These are phyloP conservation scores for Schizopora paradoxa DNA, from an alignment of 1,284 basidiomycete species.

Conservation along the genomic window DNA sequence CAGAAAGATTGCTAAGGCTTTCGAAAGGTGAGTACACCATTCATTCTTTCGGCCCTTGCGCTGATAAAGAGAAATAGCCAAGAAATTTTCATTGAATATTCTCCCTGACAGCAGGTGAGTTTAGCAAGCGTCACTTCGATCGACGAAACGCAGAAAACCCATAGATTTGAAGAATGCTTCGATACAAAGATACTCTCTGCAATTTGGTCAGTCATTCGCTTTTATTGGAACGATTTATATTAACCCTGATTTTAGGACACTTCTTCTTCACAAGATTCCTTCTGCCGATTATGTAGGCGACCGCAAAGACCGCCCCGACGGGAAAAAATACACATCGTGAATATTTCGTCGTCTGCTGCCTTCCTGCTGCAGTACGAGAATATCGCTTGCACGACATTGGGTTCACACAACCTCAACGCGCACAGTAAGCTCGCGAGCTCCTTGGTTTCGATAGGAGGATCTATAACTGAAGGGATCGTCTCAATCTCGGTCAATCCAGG, in stretches of 20 bases:
- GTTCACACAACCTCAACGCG: constrained; percentile 31
- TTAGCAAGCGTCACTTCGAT: no score
- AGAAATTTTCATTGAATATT: constrained; percentile 13
- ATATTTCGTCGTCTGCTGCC: constrained; percentile 34
- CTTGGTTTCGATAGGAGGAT: constrained; percentile 25
- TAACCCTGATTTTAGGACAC: constrained; percentile 26
- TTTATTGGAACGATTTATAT: neutral
- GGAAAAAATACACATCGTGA: constrained; percentile 40
- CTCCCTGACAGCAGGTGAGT: constrained; percentile 33
- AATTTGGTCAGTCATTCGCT: constrained; percentile 30
- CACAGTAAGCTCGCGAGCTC: constrained; percentile 46
- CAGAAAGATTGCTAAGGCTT: constrained; percentile 33
- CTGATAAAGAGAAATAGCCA: constrained; percentile 3
- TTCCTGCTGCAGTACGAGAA: constrained; percentile 23
- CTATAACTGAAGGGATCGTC: constrained; percentile 26
- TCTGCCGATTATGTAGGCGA: constrained; percentile 35
- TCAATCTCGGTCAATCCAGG: constrained; percentile 30
- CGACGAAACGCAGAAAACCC: no score
- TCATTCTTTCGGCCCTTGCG: neutral
- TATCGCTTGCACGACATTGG: constrained; percentile 27
- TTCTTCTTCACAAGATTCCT: constrained; percentile 39
- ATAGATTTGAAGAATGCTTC: constrained; percentile 38
- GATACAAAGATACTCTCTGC: constrained; percentile 43
- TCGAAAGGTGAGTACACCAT: constrained; percentile 29
- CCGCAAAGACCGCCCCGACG: constrained; percentile 26